These are phyloP conservation scores for Kodamaea kakaduensis DNA, from an alignment of 805 yeast species.

Conservation along the genomic window DNA sequence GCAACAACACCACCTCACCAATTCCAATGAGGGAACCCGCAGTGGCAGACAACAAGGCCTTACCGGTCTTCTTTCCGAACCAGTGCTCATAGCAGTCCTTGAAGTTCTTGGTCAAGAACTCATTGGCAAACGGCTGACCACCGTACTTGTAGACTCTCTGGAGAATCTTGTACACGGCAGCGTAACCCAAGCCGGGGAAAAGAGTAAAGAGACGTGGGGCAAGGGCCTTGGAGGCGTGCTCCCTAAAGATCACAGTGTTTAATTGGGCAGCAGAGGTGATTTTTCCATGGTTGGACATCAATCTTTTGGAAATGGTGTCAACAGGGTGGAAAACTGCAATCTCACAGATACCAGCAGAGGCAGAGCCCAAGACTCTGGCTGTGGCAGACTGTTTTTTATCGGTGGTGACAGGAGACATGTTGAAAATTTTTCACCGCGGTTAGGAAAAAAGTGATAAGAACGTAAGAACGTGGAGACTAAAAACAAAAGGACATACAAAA, in stretches of 20 bases:
- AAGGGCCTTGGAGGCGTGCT: constrained; percentile 68
- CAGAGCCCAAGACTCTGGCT: constrained; percentile 96
- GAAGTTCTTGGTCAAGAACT: constrained; percentile 75
- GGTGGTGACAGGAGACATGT: constrained; percentile 34
- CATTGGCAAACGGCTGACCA: constrained; percentile 98
- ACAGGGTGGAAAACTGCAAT: constrained; percentile 98
- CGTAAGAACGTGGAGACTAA: too few relatives aligned
- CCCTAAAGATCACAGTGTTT: constrained; percentile 83
- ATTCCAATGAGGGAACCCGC: constrained; percentile 97
- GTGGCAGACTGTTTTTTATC: constrained; percentile 85
- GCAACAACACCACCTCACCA: constrained; percentile 93
- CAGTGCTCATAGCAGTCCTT: constrained; percentile 62
- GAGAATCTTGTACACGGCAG: constrained; percentile 92
- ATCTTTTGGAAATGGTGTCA: constrained; percentile 94
- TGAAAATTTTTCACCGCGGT: constrained; percentile 8
- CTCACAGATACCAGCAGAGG: constrained; percentile 96
- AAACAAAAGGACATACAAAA: too few relatives aligned
- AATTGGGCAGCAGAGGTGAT: constrained; percentile 62
- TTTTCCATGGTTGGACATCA: constrained; percentile 76
- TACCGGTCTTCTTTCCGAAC: constrained; percentile 93
- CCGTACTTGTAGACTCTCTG: constrained; percentile 99
- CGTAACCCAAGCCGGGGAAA: constrained; percentile 98
- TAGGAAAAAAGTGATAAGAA: constrained; percentile 1
- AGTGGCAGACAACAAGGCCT: constrained; percentile 94
- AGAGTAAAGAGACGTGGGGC: constrained; percentile 72